phyloP scores from a whole-genome alignment of 768 basidiomycete species.

The Steccherinum ochraceum region DNA sequence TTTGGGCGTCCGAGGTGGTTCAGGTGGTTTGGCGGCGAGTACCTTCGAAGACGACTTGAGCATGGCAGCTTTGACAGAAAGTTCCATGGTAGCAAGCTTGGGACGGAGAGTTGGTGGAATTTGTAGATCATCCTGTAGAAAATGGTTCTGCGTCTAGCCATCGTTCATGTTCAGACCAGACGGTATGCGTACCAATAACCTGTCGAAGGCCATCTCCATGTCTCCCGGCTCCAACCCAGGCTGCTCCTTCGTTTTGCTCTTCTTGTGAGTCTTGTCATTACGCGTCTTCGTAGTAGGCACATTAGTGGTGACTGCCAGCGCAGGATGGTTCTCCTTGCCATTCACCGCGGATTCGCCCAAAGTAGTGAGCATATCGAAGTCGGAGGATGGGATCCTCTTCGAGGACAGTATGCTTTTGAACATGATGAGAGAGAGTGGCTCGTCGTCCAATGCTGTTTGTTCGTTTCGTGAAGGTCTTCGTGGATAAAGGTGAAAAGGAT shows the following conservation, averaged over 20 bases:
- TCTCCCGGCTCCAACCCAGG: conserved; percentile 28
- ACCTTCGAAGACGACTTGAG: conserved; percentile 66
- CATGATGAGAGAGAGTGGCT: conserved; percentile 37
- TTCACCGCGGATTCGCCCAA: conserved; percentile 35
- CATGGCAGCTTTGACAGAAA: conserved; percentile 87
- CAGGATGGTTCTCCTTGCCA: conserved; percentile 68
- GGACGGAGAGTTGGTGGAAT: conserved; percentile 74
- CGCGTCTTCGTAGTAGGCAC: conserved; percentile 21
- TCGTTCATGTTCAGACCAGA: not conserved
- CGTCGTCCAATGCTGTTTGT: not conserved
- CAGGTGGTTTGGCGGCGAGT: conserved; percentile 18
- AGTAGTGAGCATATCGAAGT: conserved; percentile 68
- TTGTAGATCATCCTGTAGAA: conserved; percentile 75
- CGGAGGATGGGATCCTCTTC: conserved; percentile 57
- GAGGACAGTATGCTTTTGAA: conserved; percentile 77
- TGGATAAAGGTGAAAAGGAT: conserved; percentile 3
- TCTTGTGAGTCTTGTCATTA: conserved; percentile 33
- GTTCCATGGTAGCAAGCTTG: conserved; percentile 76
- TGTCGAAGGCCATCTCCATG: conserved; percentile 72
- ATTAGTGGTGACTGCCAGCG: conserved; percentile 23
- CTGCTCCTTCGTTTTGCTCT: conserved; percentile 36
- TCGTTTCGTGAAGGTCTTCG: conserved; percentile 1
- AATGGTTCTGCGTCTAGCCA: not conserved
- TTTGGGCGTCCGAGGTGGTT: conserved; percentile 43
- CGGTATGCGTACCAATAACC: conserved; percentile 55